Base-by-base conservation (phyloP, 768 basidiomycete genomes). In the Boletus reticuloceps region DNA sequence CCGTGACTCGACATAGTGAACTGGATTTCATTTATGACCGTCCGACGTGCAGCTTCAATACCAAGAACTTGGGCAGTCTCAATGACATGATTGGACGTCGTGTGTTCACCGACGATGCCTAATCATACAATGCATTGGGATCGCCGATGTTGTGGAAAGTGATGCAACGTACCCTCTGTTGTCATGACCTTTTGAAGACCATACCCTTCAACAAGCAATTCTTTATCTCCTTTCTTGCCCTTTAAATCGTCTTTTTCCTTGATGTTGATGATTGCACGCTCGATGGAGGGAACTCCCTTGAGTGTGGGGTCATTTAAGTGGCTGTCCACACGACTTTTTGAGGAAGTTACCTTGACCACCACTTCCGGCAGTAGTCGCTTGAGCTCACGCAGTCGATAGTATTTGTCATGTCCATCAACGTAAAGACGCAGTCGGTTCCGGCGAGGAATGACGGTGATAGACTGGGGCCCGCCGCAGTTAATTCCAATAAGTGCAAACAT, bases 1-100 rank as follows among this genome's bases (percentile, higher is more conserved):
- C 94, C 94, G 76, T 99, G 97, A 51, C 87, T 89, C 60, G 84
- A 82, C 97, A 99, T 99, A 12, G 93, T 98, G 67, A 92, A 91
- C 69, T 96, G 90, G 62, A 98, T 97, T 70, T 99, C 94, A 66
- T 96, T 91, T 73, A 97, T 88, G 72, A 99, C 97, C 4, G 94
- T 96, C 56, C 80, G 77, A 55, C 97, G 82, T 5, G 97, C 95
- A 6, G 97, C 97, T 67, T 99, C 97, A 56, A 99, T 98, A 36
- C 97, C 97, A n/a, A 99, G 82, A 9, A 98, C 95, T 67, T 91
- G 83, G 12, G 89, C 85, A 14, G 93, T 90, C 70, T 99, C 97
- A 64, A 98, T 97, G 68, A 99, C 89, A 72, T 98, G 95, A 66
- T 99, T 99, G 14, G 94, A 94, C 11, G 91, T 87, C 13, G 97